These are phyloP conservation scores for Reticulascus tulasneorum DNA, from an alignment of 2,329 filamentous ascomycete species.

Conservation along the genomic window DNA sequence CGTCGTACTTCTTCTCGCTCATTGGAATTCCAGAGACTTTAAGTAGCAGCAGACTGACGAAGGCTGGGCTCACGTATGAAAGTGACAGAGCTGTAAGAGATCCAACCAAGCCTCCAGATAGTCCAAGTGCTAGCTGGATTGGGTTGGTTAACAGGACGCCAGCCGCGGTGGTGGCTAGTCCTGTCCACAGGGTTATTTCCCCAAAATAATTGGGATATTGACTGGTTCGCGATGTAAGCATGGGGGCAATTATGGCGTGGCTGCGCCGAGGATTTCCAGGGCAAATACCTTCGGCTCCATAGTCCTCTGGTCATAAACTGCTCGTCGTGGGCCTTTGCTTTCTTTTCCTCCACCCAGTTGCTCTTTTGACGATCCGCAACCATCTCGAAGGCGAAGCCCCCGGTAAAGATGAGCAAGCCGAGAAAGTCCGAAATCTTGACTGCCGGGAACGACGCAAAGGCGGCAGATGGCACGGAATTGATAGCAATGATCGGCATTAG, in stretches of 20 bases:
- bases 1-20: conserved; percentile 67
- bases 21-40: conserved; percentile 62
- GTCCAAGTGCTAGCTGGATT: conserved; percentile 53
- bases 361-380: conserved; percentile 62
- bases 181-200: conserved; percentile 66
- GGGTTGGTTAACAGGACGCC: conserved; percentile 52
- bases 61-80: conserved; percentile 58
- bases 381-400: conserved; percentile 58
- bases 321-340: conserved; percentile 62
- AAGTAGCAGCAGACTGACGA: conserved; percentile 58
- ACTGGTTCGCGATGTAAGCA: conserved; percentile 16
- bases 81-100: conserved; percentile 31
- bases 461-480: conserved; percentile 55
- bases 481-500: conserved; percentile 61
- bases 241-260: not conserved
- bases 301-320: conserved; percentile 61
- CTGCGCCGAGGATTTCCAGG: not conserved
- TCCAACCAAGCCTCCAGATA: conserved; percentile 37
- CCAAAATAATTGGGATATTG: conserved; percentile 70
- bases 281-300: conserved; percentile 50
- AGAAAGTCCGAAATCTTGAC: conserved; percentile 50
- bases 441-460: conserved; percentile 44
- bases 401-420: conserved; percentile 53
- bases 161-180: conserved; percentile 56
- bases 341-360: conserved; percentile 57